Conservation (phyloP, 2,329 filamentous ascomycete species). For the Cercospora janseana region DNA sequence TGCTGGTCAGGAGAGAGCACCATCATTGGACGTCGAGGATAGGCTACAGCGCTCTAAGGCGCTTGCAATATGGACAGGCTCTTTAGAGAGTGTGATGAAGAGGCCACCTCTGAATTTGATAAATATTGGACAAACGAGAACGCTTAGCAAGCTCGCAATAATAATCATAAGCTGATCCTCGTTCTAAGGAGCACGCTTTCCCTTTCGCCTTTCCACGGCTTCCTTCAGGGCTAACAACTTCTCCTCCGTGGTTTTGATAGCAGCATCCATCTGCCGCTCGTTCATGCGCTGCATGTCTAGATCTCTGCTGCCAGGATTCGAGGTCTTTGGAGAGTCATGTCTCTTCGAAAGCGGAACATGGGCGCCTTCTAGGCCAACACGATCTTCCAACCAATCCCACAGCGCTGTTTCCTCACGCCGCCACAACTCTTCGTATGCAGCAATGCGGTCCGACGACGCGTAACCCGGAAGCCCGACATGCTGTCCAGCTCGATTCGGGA, state of each 20-base stretch:
- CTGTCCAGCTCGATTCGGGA: slow-evolving; percentile 34
- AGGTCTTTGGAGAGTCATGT: slow-evolving; percentile 30
- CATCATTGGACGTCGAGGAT: no score
- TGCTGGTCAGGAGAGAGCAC: no score
- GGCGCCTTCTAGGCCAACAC: slow-evolving; percentile 66
- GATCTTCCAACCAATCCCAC: slow-evolving; percentile 91
- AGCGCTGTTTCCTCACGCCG: slow-evolving; percentile 79
- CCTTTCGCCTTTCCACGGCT: slow-evolving; percentile 62
- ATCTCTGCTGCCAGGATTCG: slow-evolving; percentile 30
- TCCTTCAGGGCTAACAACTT: slow-evolving; percentile 73
- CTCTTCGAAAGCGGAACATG: slow-evolving; percentile 29
- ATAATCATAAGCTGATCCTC: slow-evolving; percentile 5
- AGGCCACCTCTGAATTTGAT: no score
- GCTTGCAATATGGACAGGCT: no score
- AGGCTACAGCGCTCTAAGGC: no score
- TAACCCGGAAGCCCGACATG: slow-evolving; percentile 43
- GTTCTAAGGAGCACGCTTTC: slow-evolving; percentile 13
- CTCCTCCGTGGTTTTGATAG: slow-evolving; percentile 83
- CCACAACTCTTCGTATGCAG: slow-evolving; percentile 94
- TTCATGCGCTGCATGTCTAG: slow-evolving; percentile 65
- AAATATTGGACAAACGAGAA: slow-evolving; percentile 23
- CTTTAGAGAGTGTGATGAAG: no score
- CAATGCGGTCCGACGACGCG: slow-evolving; percentile 62
- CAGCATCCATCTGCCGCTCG: slow-evolving; percentile 76
- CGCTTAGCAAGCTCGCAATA: slow-evolving; percentile 21